A percentile compares a stretch with the other conserved stretches of the same genome.
Conservation (phyloP, 441 rosid genomes). For the Pelargonium citronellum region DNA sequence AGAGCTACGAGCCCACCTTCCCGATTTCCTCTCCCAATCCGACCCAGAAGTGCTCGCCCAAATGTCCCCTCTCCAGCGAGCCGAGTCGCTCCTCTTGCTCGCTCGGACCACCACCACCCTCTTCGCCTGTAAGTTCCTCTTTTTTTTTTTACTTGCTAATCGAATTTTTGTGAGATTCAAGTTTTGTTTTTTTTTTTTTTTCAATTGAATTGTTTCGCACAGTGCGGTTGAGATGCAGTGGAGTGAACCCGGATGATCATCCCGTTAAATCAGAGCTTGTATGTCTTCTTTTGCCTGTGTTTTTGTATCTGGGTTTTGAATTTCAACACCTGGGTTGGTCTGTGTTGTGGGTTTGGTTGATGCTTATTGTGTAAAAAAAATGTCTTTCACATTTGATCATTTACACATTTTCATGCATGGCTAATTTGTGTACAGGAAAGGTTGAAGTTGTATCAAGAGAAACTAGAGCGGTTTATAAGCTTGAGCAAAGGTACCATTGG, state of each 20-base stretch:
- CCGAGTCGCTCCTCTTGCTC: slow-evolving; percentile 52
- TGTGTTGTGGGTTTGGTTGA: slow-evolving; percentile 9
- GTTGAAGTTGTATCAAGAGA: slow-evolving; percentile 58
- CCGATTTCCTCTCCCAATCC: slow-evolving; percentile 43
- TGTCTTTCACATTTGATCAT: slow-evolving; percentile 6
- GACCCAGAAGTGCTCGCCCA: slow-evolving; percentile 60
- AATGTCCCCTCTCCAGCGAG: slow-evolving; percentile 65
- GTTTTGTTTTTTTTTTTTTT: neutral
- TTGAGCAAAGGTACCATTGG: slow-evolving; percentile 57
- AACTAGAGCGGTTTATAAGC: slow-evolving; percentile 47
- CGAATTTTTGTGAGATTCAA: neutral
- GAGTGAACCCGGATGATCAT: slow-evolving; percentile 74
- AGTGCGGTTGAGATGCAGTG: slow-evolving; percentile 82
- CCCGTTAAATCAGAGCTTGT: slow-evolving; percentile 84
- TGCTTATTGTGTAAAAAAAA: neutral
- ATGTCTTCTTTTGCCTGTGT: slow-evolving; percentile 23
- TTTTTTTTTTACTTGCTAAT: neutral
- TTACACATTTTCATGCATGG: slow-evolving; percentile 10
- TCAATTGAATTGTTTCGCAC: slow-evolving; percentile 13
- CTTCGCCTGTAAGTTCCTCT: slow-evolving; percentile 38
- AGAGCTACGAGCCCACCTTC: slow-evolving; percentile 48
- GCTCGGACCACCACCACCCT: slow-evolving; percentile 67
- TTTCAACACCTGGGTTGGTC: slow-evolving; percentile 10
- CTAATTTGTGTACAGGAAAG: slow-evolving; percentile 51
- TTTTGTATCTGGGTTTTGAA: slow-evolving; percentile 6